Percentiles rank a stretch among this genome's conserved stretches.
These are phyloP conservation scores for Xylaria telfairii DNA, from an alignment of 495 filamentous ascomycete species.

Conservation along the genomic window DNA sequence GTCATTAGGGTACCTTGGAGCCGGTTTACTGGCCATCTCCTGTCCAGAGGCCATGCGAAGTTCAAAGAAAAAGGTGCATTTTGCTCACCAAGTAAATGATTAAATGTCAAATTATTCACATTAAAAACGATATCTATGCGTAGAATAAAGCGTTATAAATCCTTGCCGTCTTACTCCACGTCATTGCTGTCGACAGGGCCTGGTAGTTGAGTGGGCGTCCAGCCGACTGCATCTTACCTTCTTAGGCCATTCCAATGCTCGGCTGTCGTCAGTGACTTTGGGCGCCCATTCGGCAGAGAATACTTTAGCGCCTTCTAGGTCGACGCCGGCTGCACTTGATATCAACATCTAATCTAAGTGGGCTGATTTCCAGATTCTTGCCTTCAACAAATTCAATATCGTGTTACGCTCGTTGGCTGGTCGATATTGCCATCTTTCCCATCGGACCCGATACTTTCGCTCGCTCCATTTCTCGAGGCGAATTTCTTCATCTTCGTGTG, in stretches of 20 bases:
- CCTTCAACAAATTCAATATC: neutral
- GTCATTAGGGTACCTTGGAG: neutral
- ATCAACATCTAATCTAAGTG: constrained; percentile 1
- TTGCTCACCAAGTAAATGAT: neutral
- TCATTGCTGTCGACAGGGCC: constrained; percentile 3
- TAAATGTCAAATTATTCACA: neutral
- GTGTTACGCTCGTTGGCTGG: neutral
- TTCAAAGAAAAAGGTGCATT: neutral
- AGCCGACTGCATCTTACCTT: neutral
- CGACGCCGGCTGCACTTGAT: neutral
- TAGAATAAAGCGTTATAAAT: neutral
- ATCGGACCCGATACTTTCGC: neutral
- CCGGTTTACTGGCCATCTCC: neutral
- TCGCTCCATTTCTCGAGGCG: neutral
- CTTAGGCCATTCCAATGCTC: neutral
- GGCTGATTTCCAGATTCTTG: neutral
- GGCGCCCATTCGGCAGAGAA: neutral
- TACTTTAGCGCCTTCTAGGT: constrained; percentile 12
- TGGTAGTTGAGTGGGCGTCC: neutral
- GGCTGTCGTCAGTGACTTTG: constrained; percentile 15
- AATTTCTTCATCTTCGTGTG: neutral
- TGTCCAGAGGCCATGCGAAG: neutral
- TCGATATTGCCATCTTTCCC: neutral
- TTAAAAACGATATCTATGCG: neutral
- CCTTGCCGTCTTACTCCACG: neutral